Percentiles rank a stretch among this genome's conserved stretches.
Evolutionary conservation across 805 yeast genomes (phyloP).

Genomic region (Yarrowia divulgata): DNA sequence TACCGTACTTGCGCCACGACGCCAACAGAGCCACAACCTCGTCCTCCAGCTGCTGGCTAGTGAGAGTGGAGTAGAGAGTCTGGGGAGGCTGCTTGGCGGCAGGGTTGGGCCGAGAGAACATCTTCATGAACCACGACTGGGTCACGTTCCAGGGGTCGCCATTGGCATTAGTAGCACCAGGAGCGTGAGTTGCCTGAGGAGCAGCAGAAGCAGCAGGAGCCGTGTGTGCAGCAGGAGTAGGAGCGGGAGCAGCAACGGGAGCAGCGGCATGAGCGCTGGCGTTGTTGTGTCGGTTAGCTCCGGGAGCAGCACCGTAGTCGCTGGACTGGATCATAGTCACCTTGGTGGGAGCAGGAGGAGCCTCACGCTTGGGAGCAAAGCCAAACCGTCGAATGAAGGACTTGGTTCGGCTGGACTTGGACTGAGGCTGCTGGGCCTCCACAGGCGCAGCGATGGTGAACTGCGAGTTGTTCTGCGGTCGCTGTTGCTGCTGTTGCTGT

Average conservation of each 20-base stretch:
- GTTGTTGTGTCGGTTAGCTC: neutral
- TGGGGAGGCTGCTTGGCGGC: conserved; percentile 41
- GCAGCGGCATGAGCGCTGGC: neutral
- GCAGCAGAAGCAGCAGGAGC: neutral
- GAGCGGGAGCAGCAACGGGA: neutral
- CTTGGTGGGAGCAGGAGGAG: conserved; percentile 37
- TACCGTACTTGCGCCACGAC: conserved; percentile 53
- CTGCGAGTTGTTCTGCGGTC: conserved; percentile 2
- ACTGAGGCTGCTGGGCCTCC: conserved; percentile 4
- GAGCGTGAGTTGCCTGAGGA: neutral
- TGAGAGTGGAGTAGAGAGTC: conserved; percentile 46
- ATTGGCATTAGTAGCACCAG: neutral
- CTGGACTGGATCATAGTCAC: conserved; percentile 39
- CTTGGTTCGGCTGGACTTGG: conserved; percentile 29
- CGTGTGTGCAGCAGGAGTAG: neutral
- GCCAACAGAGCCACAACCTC: conserved; percentile 48
- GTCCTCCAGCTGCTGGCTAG: conserved; percentile 47
- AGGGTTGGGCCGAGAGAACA: conserved; percentile 19
- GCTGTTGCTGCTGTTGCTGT: conserved; percentile 3
- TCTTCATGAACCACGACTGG: conserved; percentile 40
- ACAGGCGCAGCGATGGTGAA: conserved; percentile 17
- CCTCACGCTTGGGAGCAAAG: conserved; percentile 37
- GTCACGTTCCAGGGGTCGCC: conserved; percentile 21
- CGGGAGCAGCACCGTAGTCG: conserved; percentile 17
- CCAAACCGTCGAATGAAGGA: conserved; percentile 39